phyloP scores from a whole-genome alignment of 495 filamentous ascomycete genomes.

The Hypoxylon lienhwacheense region DNA sequence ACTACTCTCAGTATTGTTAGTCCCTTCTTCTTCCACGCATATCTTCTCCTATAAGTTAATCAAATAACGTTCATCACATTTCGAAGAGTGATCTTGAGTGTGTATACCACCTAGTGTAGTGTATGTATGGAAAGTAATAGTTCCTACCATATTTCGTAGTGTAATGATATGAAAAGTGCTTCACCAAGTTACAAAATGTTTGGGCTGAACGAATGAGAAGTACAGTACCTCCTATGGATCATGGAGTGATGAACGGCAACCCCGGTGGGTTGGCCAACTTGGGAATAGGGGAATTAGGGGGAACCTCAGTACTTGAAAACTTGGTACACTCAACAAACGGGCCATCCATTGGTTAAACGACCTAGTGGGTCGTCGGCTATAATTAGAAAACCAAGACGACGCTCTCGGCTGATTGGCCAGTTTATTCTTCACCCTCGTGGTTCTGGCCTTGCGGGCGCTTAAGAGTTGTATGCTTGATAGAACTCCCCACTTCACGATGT shows the following conservation, averaged over 20 bases:
- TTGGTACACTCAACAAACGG: background rate
- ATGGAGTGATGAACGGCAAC: slow-evolving; percentile 6
- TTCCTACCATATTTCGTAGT: too few relatives aligned
- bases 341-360: slow-evolving; percentile 13
- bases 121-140: too few relatives aligned
- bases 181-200: too few relatives aligned
- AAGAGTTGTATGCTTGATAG: slow-evolving; percentile 14
- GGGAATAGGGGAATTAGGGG: slow-evolving; percentile 25
- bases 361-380: slow-evolving; percentile 13
- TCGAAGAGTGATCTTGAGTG: too few relatives aligned
- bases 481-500: slow-evolving; percentile 6
- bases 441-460: slow-evolving; percentile 28
- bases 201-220: slow-evolving; percentile 18
- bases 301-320: slow-evolving; percentile 22
- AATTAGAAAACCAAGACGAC: slow-evolving; percentile 19
- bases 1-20: too few relatives aligned
- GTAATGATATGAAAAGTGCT: too few relatives aligned
- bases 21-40: too few relatives aligned
- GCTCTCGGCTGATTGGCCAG: slow-evolving; percentile 10
- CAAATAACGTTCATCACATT: too few relatives aligned
- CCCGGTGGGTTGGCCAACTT: slow-evolving; percentile 17
- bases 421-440: slow-evolving; percentile 14
- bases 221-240: slow-evolving; percentile 9
- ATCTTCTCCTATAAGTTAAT: too few relatives aligned
- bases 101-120: slow-evolving; percentile 1